phyloP scores from a whole-genome alignment of 805 yeast genomes.

The Tetrapisispora phaffii region DNA sequence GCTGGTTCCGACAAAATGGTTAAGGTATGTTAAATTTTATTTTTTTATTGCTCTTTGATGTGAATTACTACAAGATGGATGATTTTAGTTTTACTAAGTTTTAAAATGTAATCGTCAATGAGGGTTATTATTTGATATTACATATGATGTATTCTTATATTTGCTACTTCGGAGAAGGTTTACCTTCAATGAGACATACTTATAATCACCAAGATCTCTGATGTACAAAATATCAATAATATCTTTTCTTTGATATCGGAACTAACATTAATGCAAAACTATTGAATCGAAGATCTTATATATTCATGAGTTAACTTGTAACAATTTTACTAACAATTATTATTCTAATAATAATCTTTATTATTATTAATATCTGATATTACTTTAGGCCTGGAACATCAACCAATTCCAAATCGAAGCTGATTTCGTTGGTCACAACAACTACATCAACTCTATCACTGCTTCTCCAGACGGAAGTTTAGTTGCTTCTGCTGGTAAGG shows the following conservation, averaged over 20 bases:
- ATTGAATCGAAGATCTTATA: no score
- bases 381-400: constrained; percentile 82
- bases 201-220: constrained; percentile 98
- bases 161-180: constrained; percentile 97
- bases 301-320: no score
- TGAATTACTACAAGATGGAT: no score
- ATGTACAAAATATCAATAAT: constrained; percentile 27
- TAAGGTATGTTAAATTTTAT: constrained; percentile 67
- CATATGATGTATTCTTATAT: constrained; percentile 75
- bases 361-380: constrained; percentile 6
- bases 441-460: constrained; percentile 94
- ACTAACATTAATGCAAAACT: no score
- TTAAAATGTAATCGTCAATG: neutral
- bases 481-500: constrained; percentile 99
- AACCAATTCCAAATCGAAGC: constrained; percentile 75
- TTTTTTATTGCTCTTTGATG: no score
- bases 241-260: no score
- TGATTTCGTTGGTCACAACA: constrained; percentile 98
- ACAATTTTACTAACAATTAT: constrained; percentile 39
- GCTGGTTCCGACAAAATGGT: constrained; percentile 99
- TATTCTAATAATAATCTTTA: constrained; percentile 29
- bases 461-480: constrained; percentile 99
- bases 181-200: constrained; percentile 86
- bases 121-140: neutral
- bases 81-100: neutral